Base-by-base conservation (phyloP, 768 basidiomycete species). In the Russula ochroleuca region DNA sequence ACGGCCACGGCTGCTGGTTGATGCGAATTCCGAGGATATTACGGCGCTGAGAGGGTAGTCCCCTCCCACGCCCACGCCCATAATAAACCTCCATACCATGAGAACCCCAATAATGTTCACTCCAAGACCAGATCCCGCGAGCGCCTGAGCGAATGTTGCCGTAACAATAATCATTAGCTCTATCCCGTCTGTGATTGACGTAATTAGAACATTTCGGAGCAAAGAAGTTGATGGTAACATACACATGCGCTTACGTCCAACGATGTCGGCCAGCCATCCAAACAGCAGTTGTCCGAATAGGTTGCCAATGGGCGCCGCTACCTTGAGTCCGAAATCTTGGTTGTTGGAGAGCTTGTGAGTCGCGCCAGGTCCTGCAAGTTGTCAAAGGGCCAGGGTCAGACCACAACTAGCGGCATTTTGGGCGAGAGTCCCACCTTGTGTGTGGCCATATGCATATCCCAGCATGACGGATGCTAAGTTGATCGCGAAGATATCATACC, bases 401-500 rank as follows among this genome's bases (percentile, higher is more conserved):
- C 37, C 14, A 37, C 35, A 17, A 35, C 19, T 6, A 14, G 11
- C 25, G 9, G 11, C 10, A 23, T 59, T 50, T 13, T 48, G 14
- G 4, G 47, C 19, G 9, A 31, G n/a, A 6, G 23, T 5, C 40
- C 11, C 25, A 64, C 63, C 69, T 35, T 19, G n/a, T 28, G 59
- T 70, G 31, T 72, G 61, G 43, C 84, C 83, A 58, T 94, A 94
- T 60, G 93, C 86, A 70, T 86, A 89, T 31, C 87, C 90, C 57
- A 96, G 75, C 90, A 95, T 94, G 0, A 79, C 78, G 0, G 88
- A 84, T 0, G 84, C 91, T 41, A 94, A 87, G 73, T 87, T 92
- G 76, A 95, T 95, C 6, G 91, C 89, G 70, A 94, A 97, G 57
- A 95, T 86, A 66, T 93, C 92, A 70, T 91, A 91, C 59, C 83